Conservation (phyloP, 768 basidiomycete species). For the Nidula microcarpa region DNA sequence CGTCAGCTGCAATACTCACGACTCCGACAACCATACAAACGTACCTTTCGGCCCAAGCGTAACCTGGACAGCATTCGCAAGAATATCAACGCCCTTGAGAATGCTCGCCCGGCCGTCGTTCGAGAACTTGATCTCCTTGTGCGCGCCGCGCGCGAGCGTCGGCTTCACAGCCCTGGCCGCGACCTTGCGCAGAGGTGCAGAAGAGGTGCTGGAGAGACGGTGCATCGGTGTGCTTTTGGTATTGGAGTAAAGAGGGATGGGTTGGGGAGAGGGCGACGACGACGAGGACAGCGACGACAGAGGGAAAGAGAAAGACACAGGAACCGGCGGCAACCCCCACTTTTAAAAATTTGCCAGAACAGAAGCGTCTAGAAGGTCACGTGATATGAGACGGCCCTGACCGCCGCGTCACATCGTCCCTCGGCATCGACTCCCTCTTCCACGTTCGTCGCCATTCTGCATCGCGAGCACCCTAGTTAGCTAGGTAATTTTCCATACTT, state of each 20-base stretch:
- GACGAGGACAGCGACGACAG: not conserved
- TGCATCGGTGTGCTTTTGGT: slow-evolving; percentile 45
- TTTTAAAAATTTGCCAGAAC: not conserved
- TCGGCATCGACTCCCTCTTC: too few relatives aligned
- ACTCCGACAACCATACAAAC: slow-evolving; percentile 6
- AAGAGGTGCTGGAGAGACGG: slow-evolving; percentile 64
- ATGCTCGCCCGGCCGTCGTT: slow-evolving; percentile 94
- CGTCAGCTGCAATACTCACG: not conserved
- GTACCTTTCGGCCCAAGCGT: slow-evolving; percentile 95
- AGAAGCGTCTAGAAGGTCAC: not conserved
- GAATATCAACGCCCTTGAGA: slow-evolving; percentile 92
- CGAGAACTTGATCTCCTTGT: slow-evolving; percentile 97
- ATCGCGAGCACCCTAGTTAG: too few relatives aligned
- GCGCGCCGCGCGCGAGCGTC: slow-evolving; percentile 61
- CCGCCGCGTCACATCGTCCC: too few relatives aligned
- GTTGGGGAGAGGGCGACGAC: not conserved
- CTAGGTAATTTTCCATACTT: too few relatives aligned
- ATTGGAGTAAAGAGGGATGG: not conserved
- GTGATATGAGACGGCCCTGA: not conserved
- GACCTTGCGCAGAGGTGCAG: slow-evolving; percentile 56
- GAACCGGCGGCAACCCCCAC: not conserved
- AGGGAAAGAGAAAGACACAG: not conserved
- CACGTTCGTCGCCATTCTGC: too few relatives aligned
- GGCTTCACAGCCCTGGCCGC: slow-evolving; percentile 56
- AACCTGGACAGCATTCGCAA: slow-evolving; percentile 95